phyloP scores from a whole-genome alignment of 2,329 filamentous ascomycete species.

The Fusarium dlaminii region DNA sequence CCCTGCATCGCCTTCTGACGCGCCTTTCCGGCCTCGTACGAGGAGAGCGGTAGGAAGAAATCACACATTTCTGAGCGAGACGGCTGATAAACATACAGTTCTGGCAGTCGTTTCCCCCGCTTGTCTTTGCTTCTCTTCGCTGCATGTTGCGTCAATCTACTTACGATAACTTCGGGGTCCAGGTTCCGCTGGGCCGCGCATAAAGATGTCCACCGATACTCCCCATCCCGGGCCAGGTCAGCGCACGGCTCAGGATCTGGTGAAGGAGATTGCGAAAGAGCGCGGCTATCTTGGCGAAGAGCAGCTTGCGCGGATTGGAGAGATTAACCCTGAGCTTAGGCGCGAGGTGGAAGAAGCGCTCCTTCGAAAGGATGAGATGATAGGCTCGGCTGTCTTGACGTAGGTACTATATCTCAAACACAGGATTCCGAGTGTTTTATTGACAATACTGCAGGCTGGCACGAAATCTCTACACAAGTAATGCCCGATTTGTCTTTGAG shows the following conservation, averaged over 20 bases:
- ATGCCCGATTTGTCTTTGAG: slow-evolving; percentile 61
- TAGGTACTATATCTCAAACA: not conserved
- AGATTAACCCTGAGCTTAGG: slow-evolving; percentile 25
- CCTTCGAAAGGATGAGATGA: slow-evolving; percentile 37
- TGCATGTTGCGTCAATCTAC: not conserved
- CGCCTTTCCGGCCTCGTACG: slow-evolving; percentile 16
- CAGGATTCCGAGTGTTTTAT: not conserved
- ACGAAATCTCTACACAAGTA: slow-evolving; percentile 54
- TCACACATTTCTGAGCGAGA: not conserved
- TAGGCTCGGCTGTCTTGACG: slow-evolving; percentile 38
- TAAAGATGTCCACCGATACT: not conserved
- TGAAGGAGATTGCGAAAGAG: slow-evolving; percentile 35
- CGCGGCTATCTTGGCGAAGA: slow-evolving; percentile 37
- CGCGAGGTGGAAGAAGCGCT: slow-evolving; percentile 36
- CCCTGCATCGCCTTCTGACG: slow-evolving; percentile 24
- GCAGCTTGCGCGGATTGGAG: slow-evolving; percentile 26
- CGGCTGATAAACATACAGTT: not conserved
- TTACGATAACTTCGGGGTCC: not conserved
- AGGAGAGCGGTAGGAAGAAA: not conserved
- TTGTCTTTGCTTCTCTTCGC: not conserved
- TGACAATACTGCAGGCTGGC: slow-evolving; percentile 47
- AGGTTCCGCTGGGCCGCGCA: slow-evolving; percentile 6
- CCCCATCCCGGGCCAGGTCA: not conserved
- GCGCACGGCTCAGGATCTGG: slow-evolving; percentile 21
- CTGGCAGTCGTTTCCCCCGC: not conserved